Base-by-base conservation (phyloP, 2,329 filamentous ascomycete genomes). In the Fusarium sp. region DNA sequence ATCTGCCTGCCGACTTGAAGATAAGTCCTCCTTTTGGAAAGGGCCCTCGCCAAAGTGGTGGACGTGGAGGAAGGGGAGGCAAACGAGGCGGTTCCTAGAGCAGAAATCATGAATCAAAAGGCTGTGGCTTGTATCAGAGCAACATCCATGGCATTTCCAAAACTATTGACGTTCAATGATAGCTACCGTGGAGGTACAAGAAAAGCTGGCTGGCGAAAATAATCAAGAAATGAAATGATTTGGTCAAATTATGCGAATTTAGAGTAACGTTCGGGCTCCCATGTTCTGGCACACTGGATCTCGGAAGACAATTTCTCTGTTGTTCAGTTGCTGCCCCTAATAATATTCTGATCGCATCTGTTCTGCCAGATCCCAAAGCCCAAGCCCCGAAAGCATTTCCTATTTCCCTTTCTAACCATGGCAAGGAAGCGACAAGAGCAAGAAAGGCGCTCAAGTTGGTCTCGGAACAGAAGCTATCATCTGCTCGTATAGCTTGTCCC, bases 1-100 rank as follows among this genome's bases (percentile, higher is more conserved):
- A 94, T 75, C 81, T 95, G 73, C 93, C 92, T 55, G 82, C 84
- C 48, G 83, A 81, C 1, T 82, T 92, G 25, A 85, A 84, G 69
- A 81, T 82, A 28, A 80, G 80, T 57, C 74, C 81, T 40, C 87
- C 86, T 21, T 74, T 78, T 76, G 81, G 86, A 76, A 85, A 88
- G 84, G 79, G 82, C 62, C 68, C 82, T 70, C 70, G 83, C 65
- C 77, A 80, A 53, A 73, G 83, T 66, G 77, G 81, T 62, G 78
- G 82, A 66, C 75, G 81, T 64, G 78, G 81, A 62, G 75, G 78
- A 12, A 72, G 67, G 20, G 64, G 70, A 34, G 63, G 61, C 7
- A 67, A 59, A 63, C 57, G 61, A n/a, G 66, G 61, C 34, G 68
- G 63, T 27, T 66, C 55, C 18, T 72, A 49, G 58, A 53, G 13